A percentile compares a stretch with the other conserved stretches of the same genome.
These are phyloP conservation scores for Chalciporus chontae DNA, from an alignment of 768 basidiomycete genomes.

Conservation along the genomic window DNA sequence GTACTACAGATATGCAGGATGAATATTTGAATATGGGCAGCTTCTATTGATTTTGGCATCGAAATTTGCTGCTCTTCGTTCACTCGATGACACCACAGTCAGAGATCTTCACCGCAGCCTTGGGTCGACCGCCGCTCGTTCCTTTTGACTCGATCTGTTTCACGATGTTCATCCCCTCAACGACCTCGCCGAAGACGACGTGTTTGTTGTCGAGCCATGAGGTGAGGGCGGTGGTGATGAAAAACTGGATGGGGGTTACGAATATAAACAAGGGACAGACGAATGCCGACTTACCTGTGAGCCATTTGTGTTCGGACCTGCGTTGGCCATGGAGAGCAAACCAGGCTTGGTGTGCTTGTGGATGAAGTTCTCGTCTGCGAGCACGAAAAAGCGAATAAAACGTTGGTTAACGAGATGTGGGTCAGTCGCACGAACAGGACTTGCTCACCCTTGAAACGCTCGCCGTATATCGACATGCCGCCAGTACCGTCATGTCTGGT, in stretches of 20 bases:
- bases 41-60: not conserved
- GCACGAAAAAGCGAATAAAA: not conserved
- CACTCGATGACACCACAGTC: slow-evolving; percentile 48
- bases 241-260: slow-evolving; percentile 45
- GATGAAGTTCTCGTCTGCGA: slow-evolving; percentile 67
- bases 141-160: slow-evolving; percentile 38
- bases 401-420: not conserved
- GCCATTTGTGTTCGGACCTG: slow-evolving; percentile 77
- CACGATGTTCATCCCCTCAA: slow-evolving; percentile 41
- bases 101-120: slow-evolving; percentile 47
- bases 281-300: slow-evolving; percentile 50
- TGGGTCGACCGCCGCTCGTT: slow-evolving; percentile 22
- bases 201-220: slow-evolving; percentile 51
- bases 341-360: slow-evolving; percentile 60
- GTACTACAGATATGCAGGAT: not conserved
- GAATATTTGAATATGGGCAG: not conserved
- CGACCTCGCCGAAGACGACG: slow-evolving; percentile 48
- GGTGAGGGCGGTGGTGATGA: slow-evolving; percentile 72
- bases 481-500: slow-evolving; percentile 73
- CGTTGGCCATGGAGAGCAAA: slow-evolving; percentile 85
- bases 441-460: slow-evolving; percentile 64
- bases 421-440: not conserved
- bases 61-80: not conserved
- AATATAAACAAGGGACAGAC: no score
- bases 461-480: slow-evolving; percentile 84